These are phyloP conservation scores for Pyrenula aspistea DNA, from an alignment of 495 filamentous ascomycete genomes.

Conservation along the genomic window DNA sequence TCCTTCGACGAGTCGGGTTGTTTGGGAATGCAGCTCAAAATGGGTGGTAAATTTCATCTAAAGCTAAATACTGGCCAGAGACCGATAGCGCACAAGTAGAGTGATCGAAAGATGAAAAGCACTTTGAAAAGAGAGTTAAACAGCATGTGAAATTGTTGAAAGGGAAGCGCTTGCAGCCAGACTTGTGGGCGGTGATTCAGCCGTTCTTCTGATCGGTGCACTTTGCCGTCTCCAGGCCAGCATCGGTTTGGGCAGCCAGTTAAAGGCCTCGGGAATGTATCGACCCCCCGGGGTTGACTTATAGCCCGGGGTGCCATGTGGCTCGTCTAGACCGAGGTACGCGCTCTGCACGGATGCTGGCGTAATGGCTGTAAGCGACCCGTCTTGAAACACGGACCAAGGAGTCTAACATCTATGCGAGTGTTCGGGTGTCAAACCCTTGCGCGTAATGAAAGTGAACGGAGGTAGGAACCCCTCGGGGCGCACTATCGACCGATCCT, in stretches of 20 bases:
- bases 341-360: slow-evolving; percentile 49
- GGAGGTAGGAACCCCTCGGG: slow-evolving; percentile 43
- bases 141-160: slow-evolving; percentile 67
- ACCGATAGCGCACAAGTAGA: slow-evolving; percentile 66
- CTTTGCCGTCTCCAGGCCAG: slow-evolving; percentile 43
- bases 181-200: slow-evolving; percentile 42
- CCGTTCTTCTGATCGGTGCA: slow-evolving; percentile 42
- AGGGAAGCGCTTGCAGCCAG: slow-evolving; percentile 59
- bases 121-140: slow-evolving; percentile 66
- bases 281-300: slow-evolving; percentile 44
- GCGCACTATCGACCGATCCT: slow-evolving; percentile 64
- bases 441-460: slow-evolving; percentile 60
- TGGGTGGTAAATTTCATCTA: slow-evolving; percentile 64
- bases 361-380: slow-evolving; percentile 50
- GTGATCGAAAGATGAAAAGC: slow-evolving; percentile 63
- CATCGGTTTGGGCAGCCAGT: slow-evolving; percentile 47
- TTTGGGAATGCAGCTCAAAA: slow-evolving; percentile 63
- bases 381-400: slow-evolving; percentile 66
- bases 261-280: slow-evolving; percentile 47
- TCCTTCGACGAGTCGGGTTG: slow-evolving; percentile 57
- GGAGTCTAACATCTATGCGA: slow-evolving; percentile 60
- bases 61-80: slow-evolving; percentile 63
- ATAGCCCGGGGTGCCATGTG: slow-evolving; percentile 43
- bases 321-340: slow-evolving; percentile 40
- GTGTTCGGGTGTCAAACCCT: slow-evolving; percentile 60